These are phyloP conservation scores for Hemileia vastatrix DNA, from an alignment of 1,284 basidiomycete genomes.

Conservation along the genomic window DNA sequence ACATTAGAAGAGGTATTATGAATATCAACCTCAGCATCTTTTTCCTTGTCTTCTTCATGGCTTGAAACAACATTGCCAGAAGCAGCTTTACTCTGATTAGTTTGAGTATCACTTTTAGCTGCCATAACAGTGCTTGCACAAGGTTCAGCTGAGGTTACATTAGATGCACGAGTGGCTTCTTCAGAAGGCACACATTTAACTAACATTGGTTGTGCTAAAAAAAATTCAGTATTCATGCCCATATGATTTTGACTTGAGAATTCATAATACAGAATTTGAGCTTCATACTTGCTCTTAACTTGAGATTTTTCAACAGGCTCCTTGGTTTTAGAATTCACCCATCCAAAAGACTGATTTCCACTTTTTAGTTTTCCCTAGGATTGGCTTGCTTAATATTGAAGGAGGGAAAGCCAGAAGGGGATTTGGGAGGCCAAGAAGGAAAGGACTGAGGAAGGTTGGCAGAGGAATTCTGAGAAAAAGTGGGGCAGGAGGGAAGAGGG, in stretches of 20 bases:
- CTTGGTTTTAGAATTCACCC: too few relatives aligned
- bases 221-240: conserved; percentile 74
- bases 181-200: conserved; percentile 45
- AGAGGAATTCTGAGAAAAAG: too few relatives aligned
- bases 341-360: too few relatives aligned
- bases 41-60: conserved; percentile 15
- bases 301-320: too few relatives aligned
- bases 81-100: not conserved
- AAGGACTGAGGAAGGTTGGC: too few relatives aligned
- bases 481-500: too few relatives aligned
- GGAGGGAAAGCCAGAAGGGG: too few relatives aligned
- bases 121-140: conserved; percentile 46
- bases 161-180: conserved; percentile 29
- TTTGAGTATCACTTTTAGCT: conserved; percentile 43
- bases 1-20: not conserved
- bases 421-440: too few relatives aligned
- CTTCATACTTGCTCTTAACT: too few relatives aligned
- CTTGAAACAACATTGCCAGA: not conserved
- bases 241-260: conserved; percentile 82
- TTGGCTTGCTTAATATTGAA: too few relatives aligned
- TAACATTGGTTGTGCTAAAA: conserved; percentile 71
- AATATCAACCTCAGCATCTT: conserved; percentile 31
- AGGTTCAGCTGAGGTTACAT: conserved; percentile 17
- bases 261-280: too few relatives aligned
- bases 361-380: too few relatives aligned